A percentile compares a stretch with the other conserved stretches of the same genome.
phyloP scores from a whole-genome alignment of 345 rosid species.

The Hirschfeldia incana region DNA sequence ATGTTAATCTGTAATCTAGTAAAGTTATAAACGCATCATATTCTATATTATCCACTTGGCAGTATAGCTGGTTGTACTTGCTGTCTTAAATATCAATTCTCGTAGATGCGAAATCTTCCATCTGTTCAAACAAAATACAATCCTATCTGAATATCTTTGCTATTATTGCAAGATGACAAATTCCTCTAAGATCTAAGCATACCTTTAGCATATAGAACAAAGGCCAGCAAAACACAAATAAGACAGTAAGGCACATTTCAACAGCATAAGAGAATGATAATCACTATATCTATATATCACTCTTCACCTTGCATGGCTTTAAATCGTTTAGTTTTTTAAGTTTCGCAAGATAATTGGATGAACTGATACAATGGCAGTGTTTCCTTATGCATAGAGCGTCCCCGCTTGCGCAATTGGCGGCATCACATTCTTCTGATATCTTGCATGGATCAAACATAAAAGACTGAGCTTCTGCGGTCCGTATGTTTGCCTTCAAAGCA shows the following conservation, averaged over 20 bases:
- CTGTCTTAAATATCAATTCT: not conserved
- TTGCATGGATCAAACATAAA: conserved; percentile 3
- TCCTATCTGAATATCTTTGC: not conserved
- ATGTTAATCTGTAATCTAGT: not conserved
- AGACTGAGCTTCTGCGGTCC: not conserved
- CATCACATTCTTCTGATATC: conserved; percentile 4
- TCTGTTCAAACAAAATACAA: not conserved
- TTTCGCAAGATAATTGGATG: not conserved
- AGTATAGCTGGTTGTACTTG: not conserved
- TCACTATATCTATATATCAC: not conserved
- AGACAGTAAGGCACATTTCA: not conserved
- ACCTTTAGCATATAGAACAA: not conserved
- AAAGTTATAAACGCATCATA: not conserved
- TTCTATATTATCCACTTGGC: not conserved
- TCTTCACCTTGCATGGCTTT: conserved; percentile 4
- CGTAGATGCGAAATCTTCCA: not conserved
- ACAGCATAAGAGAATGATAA: not conserved
- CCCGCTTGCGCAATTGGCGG: conserved; percentile 10
- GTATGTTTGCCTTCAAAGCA: not conserved
- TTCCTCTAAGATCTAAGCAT: not conserved
- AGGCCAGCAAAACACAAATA: not conserved
- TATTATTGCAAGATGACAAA: not conserved
- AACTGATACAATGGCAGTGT: conserved; percentile 6
- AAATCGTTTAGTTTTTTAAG: not conserved
- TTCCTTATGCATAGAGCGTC: conserved; percentile 13